phyloP scores from a whole-genome alignment of 192 early-diverging fungal species.

The Haplosporangium gracile region DNA sequence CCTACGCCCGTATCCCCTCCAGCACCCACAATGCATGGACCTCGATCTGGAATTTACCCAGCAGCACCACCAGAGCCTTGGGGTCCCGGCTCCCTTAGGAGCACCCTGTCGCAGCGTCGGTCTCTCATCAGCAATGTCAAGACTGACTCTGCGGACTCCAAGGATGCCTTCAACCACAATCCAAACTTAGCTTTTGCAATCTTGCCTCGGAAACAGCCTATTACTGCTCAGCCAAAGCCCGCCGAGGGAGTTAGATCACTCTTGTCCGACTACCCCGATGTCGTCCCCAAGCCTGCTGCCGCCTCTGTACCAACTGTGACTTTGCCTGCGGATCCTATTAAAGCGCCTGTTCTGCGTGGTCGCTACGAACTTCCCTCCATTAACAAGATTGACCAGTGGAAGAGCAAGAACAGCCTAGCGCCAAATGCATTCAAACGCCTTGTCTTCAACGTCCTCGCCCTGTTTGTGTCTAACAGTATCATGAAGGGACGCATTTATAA shows the following conservation, averaged over 20 bases:
- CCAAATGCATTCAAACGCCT: conserved; percentile 40
- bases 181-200: conserved; percentile 28
- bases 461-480: conserved; percentile 10
- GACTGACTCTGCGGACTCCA: background rate
- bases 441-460: conserved; percentile 20
- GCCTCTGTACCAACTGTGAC: conserved; percentile 9
- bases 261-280: conserved; percentile 32
- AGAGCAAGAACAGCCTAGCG: conserved; percentile 31
- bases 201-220: conserved; percentile 16
- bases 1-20: conserved; percentile 14
- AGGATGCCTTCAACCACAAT: background rate
- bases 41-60: conserved; percentile 33
- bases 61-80: conserved; percentile 37
- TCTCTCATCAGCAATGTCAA: background rate
- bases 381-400: conserved; percentile 48
- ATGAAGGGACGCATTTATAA: conserved; percentile 27
- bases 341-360: conserved; percentile 33
- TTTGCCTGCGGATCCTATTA: conserved; percentile 22
- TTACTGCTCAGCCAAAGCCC: background rate
- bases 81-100: background rate
- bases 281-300: background rate
- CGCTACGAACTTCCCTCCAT: conserved; percentile 44
- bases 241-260: conserved; percentile 19
- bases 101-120: conserved; percentile 27
- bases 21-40: background rate